Conservation (phyloP, 192 early-diverging fungal species). For the Umbelopsis sp. region DNA sequence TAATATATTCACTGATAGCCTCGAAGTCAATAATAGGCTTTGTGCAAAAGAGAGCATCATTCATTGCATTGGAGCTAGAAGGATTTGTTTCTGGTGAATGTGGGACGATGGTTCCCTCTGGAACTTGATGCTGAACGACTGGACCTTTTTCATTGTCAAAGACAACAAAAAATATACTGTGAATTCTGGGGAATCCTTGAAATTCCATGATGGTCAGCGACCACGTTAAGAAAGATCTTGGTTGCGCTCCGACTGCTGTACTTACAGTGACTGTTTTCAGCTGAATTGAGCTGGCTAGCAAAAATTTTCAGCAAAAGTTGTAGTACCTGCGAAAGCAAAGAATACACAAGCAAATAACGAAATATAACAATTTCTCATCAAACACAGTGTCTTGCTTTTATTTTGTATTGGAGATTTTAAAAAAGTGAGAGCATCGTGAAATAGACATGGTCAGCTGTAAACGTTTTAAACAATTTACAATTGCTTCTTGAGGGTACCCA, state of each 20-base stretch:
- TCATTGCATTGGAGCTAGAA: background rate
- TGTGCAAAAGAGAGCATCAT: slow-evolving; percentile 27
- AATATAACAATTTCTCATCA: slow-evolving; percentile 15
- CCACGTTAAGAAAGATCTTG: too few relatives aligned
- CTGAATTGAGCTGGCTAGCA: too few relatives aligned
- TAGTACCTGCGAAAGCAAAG: background rate
- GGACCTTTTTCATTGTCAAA: slow-evolving; percentile 81
- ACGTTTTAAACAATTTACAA: slow-evolving; percentile 39
- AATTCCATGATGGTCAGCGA: slow-evolving; percentile 37
- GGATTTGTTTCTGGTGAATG: slow-evolving; percentile 12
- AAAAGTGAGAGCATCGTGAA: slow-evolving; percentile 9
- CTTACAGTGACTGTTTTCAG: too few relatives aligned
- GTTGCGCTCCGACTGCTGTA: too few relatives aligned
- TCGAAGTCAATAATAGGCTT: slow-evolving; percentile 72
- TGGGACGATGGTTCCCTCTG: slow-evolving; percentile 66
- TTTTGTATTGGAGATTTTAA: slow-evolving; percentile 12
- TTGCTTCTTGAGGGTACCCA: slow-evolving; percentile 92
- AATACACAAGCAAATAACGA: background rate
- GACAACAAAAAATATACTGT: slow-evolving; percentile 79
- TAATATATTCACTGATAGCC: slow-evolving; percentile 78
- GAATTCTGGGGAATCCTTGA: slow-evolving; percentile 68
- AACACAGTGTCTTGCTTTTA: slow-evolving; percentile 15
- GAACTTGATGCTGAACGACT: slow-evolving; percentile 73
- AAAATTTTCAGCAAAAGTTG: too few relatives aligned
- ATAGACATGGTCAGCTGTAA: slow-evolving; percentile 1